Base-by-base conservation (phyloP, 2,329 filamentous ascomycete species). In the Metarhizium album region DNA sequence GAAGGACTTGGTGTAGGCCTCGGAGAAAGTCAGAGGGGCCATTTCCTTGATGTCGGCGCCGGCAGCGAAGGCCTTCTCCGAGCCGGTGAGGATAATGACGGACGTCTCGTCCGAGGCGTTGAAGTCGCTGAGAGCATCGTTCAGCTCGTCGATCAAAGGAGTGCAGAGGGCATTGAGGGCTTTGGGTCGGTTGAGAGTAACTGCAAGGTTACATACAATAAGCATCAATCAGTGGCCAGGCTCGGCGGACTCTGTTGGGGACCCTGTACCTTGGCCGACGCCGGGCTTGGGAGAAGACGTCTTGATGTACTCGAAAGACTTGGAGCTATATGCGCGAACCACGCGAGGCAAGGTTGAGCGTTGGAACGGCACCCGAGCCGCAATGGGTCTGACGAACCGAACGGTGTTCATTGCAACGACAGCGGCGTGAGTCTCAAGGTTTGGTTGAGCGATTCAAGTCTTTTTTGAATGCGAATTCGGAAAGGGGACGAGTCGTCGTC, bases 11-110 rank as follows among this genome's bases (percentile, higher is more conserved):
- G 82, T 86, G 73, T 96, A 97, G 38, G 93, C 91, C 57, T 84
- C 75, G 55, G 87, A 80, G 71, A 98, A 98, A 50, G 84, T 90
- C 38, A 96, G 81, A 54, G 89, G 84, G 29, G 89, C 87, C 93
- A 98, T 98, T 71, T 98, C 93, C 71, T 97, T 97, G 74, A 98
- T 98, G 70, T 98, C 93, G 54, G 93, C 93, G 48, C 93, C 93
- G 43, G 93, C 91, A 29, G 91, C 91, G 64, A 96, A 98, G 42
- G 91, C 90, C 69, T 85, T 89, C 58, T 89, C 76, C 45, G 86
- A 94, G 50, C 93, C 93, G 1, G 93, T 96, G 52, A 98, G 75
- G 53, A 98, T 70, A 60, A 95, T 88, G 59, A 84, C 85, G 9
- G 81, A 80, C 57, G 90, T 84, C 31, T 78, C 74, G 51, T 83